Conservation (phyloP, 441 rosid species). For the Corymbia citriodora region DNA sequence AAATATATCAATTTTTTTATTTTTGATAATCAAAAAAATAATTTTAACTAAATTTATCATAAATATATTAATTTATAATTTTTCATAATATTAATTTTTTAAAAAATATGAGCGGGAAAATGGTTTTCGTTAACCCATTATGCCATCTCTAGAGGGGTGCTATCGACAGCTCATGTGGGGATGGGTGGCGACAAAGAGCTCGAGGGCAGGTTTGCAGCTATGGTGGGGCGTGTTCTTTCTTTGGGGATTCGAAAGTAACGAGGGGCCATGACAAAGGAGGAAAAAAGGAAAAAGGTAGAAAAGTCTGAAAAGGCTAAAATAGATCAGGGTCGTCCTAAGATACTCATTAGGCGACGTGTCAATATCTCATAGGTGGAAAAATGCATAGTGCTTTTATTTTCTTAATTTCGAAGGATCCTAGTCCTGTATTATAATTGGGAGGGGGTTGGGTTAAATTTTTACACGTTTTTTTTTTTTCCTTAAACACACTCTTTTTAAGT, state of each 20-base stretch:
- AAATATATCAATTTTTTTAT: too few relatives aligned
- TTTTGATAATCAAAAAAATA: too few relatives aligned
- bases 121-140: too few relatives aligned
- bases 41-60: accelerated
- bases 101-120: background rate
- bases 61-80: too few relatives aligned
- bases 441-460: background rate
- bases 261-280: background rate
- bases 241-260: background rate
- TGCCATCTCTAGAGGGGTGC: background rate
- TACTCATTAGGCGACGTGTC: background rate
- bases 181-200: background rate
- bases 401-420: background rate
- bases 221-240: background rate
- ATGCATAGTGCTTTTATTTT: too few relatives aligned
- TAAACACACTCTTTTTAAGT: background rate
- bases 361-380: too few relatives aligned
- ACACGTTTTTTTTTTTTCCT: background rate
- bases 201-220: background rate
- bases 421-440: background rate
- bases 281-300: too few relatives aligned
- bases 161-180: background rate
- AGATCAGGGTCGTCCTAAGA: background rate
- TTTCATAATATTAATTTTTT: accelerated
- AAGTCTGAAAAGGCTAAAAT: background rate